Conservation (phyloP, 2,329 filamentous ascomycete genomes). For the Acrocalymma vagum region DNA sequence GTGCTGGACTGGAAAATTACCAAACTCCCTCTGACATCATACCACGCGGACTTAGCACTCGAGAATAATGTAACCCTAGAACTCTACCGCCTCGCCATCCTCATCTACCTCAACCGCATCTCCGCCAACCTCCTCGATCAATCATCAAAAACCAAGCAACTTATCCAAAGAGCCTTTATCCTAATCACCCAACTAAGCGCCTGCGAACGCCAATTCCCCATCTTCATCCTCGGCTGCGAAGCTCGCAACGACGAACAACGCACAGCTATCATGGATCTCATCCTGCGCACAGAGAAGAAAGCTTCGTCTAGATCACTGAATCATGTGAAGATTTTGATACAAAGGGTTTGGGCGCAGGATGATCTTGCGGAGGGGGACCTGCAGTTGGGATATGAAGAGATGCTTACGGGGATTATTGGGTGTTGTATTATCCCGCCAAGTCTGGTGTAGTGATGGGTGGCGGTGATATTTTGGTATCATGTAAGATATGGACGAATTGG, state of each 20-base stretch:
- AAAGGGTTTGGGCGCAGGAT: conserved; percentile 26
- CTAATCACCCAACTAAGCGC: conserved; percentile 21
- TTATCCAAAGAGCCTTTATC: conserved; percentile 15
- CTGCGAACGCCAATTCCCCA: conserved; percentile 35
- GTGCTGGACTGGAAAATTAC: conserved; percentile 20
- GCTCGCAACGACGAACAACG: conserved; percentile 37
- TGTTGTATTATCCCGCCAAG: too few species aligned
- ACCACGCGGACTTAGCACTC: too few species aligned
- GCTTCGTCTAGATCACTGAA: conserved; percentile 14
- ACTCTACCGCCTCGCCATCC: conserved; percentile 21
- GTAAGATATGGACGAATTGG: too few species aligned
- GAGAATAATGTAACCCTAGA: too few species aligned
- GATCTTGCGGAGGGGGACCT: conserved; percentile 18
- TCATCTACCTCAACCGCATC: conserved; percentile 22
- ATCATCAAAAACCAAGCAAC: conserved; percentile 1
- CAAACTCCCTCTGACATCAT: conserved; percentile 6
- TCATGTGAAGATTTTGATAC: conserved; percentile 15
- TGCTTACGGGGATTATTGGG: too few species aligned
- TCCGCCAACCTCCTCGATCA: conserved; percentile 14
- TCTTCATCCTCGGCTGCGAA: conserved; percentile 39
- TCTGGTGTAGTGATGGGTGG: too few species aligned
- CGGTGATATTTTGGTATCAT: too few species aligned
- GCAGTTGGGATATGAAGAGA: too few species aligned
- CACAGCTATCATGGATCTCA: conserved; percentile 22
- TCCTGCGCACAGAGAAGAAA: conserved; percentile 17